Conservation (phyloP, 805 yeast genomes). For the Zygotorulaspora chibaensis region DNA sequence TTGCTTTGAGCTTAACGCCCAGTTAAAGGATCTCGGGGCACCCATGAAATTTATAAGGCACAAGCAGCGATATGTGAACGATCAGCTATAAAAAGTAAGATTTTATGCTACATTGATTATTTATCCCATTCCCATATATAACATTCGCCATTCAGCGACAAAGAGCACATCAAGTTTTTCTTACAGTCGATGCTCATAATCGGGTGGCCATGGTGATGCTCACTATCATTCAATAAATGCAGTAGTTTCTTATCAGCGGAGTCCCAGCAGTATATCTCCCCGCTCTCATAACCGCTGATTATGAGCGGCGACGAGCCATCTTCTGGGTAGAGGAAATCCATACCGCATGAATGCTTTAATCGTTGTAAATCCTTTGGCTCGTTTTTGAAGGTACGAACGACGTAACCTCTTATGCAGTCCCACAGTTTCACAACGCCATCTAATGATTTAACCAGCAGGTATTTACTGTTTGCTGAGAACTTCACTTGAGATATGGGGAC, state of each 20-base stretch:
- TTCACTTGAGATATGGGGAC: constrained; percentile 68
- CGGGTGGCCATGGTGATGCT: constrained; percentile 18
- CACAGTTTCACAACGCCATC: constrained; percentile 79
- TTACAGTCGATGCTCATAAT: constrained; percentile 24
- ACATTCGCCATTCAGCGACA: constrained; percentile 30
- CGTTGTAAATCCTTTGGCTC: constrained; percentile 10
- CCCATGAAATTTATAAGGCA: neutral
- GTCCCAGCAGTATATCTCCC: constrained; percentile 29
- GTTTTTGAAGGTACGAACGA: constrained; percentile 61
- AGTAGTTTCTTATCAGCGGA: constrained; percentile 20
- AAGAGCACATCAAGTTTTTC: constrained; percentile 19
- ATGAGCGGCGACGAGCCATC: constrained; percentile 21
- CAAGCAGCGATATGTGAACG: neutral
- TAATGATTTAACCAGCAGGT: constrained; percentile 67
- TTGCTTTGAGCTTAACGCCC: too few species aligned
- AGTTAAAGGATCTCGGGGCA: neutral
- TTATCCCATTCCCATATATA: constrained; percentile 26
- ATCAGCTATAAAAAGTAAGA: neutral
- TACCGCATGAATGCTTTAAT: constrained; percentile 28
- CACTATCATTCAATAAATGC: constrained; percentile 15
- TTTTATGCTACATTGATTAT: neutral
- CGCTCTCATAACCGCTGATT: constrained; percentile 30
- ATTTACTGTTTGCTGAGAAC: constrained; percentile 78
- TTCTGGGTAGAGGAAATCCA: constrained; percentile 25
- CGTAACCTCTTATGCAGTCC: constrained; percentile 80